Conservation (phyloP, 306 rosid species). For the Abrus precatorius region DNA sequence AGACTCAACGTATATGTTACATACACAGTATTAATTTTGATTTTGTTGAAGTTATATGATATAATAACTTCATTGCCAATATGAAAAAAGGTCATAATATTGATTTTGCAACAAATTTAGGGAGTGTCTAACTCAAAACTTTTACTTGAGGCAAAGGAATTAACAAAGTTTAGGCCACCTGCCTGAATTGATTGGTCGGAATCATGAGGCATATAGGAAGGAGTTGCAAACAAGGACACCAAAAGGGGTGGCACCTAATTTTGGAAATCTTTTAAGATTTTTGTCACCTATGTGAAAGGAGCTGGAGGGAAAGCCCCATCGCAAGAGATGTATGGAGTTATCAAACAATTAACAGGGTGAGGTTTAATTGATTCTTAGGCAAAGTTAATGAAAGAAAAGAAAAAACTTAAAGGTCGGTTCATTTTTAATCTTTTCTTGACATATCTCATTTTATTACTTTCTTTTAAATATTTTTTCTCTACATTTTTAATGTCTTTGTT, state of each 20-base stretch:
- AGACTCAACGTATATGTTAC: too few species aligned
- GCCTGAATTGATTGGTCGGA: constrained; percentile 42
- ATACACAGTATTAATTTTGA: too few species aligned
- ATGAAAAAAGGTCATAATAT: too few species aligned
- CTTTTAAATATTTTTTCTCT: neutral
- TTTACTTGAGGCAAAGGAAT: neutral
- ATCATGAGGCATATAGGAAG: constrained; percentile 40
- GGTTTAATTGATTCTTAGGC: constrained; percentile 35
- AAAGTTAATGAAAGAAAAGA: constrained; percentile 8
- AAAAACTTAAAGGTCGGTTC: neutral
- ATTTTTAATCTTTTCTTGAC: neutral
- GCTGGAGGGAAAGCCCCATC: constrained; percentile 51
- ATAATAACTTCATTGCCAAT: too few species aligned
- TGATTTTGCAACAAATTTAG: neutral
- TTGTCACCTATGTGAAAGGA: constrained; percentile 61
- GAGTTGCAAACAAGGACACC: constrained; percentile 43
- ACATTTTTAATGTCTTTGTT: too few species aligned
- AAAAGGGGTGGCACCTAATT: constrained; percentile 53
- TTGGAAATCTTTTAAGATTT: constrained; percentile 63
- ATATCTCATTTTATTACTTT: neutral
- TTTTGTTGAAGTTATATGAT: too few species aligned
- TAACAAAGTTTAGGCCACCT: constrained; percentile 50
- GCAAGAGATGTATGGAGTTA: constrained; percentile 9
- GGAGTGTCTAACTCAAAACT: neutral
- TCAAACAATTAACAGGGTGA: constrained; percentile 38